Conservation (phyloP, 257 asterid genomes). For the Fraxinus quadrangulata region DNA sequence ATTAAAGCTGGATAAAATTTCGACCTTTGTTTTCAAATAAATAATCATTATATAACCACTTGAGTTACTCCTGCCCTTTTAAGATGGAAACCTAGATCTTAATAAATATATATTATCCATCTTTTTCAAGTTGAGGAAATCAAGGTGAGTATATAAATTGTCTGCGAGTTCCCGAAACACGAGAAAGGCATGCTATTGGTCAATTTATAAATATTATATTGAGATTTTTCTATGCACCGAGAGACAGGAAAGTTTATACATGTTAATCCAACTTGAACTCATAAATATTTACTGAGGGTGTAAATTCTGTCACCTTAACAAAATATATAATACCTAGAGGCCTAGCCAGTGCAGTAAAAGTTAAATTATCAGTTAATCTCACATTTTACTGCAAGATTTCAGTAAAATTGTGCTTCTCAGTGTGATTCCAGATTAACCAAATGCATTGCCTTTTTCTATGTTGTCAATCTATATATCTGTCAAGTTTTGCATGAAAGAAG, state of each 20-base stretch:
- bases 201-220: no score
- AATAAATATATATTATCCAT: constrained; percentile 1
- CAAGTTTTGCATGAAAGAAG: no score
- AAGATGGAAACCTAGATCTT: no score
- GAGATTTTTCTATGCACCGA: no score
- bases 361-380: not conserved
- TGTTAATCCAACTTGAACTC: not conserved
- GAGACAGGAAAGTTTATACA: not conserved
- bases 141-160: not conserved
- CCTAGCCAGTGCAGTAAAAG: no score
- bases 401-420: not conserved
- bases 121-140: constrained; percentile 1
- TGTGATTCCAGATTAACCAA: not conserved
- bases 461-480: no score
- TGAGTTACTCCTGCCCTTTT: no score
- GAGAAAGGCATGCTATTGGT: not conserved
- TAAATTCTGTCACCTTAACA: not conserved
- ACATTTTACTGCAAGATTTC: not conserved
- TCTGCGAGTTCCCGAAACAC: constrained; percentile 16
- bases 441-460: not conserved
- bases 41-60: no score
- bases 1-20: no score
- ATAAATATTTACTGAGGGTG: no score
- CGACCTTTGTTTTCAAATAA: no score
- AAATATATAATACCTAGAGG: not conserved